Conservation (phyloP, 1,284 basidiomycete species). For the Trametes pubescens region DNA sequence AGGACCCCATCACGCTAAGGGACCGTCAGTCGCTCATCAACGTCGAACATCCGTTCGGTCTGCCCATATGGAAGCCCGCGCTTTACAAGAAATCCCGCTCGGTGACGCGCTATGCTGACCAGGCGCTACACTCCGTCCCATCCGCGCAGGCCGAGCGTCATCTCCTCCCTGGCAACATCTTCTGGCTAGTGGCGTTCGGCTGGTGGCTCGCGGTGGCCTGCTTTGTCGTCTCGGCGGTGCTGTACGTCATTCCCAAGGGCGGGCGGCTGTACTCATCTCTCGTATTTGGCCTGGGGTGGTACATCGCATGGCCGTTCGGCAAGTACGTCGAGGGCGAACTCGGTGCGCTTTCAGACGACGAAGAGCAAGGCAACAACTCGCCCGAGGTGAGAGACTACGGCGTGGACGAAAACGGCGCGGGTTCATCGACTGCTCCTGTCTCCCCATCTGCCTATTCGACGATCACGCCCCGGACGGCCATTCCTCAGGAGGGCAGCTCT, state of each 20-base stretch:
- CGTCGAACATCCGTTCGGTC: slow-evolving; percentile 98
- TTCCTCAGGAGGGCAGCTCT: slow-evolving; percentile 39
- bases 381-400: slow-evolving; percentile 16
- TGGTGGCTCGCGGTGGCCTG: slow-evolving; percentile 90
- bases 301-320: slow-evolving; percentile 98
- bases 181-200: slow-evolving; percentile 90
- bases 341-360: slow-evolving; percentile 53
- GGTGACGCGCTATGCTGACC: slow-evolving; percentile 95
- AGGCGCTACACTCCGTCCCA: slow-evolving; percentile 91
- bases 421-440: slow-evolving; percentile 10
- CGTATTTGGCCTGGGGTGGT: slow-evolving; percentile 93
- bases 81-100: slow-evolving; percentile 98
- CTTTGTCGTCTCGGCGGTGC: slow-evolving; percentile 69
- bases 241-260: slow-evolving; percentile 82
- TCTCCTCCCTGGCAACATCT: slow-evolving; percentile 90
- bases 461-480: slow-evolving; percentile 40
- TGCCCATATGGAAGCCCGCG: slow-evolving; percentile 99
- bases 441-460: slow-evolving; percentile 39
- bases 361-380: slow-evolving; percentile 46
- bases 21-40: slow-evolving; percentile 99
- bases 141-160: slow-evolving; percentile 93
- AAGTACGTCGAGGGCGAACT: slow-evolving; percentile 96
- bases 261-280: slow-evolving; percentile 89
- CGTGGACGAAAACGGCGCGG: slow-evolving; percentile 17
- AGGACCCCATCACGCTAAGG: slow-evolving; percentile 93